Conservation (phyloP, 2,329 filamentous ascomycete species). For the Clathrospora elynae region DNA sequence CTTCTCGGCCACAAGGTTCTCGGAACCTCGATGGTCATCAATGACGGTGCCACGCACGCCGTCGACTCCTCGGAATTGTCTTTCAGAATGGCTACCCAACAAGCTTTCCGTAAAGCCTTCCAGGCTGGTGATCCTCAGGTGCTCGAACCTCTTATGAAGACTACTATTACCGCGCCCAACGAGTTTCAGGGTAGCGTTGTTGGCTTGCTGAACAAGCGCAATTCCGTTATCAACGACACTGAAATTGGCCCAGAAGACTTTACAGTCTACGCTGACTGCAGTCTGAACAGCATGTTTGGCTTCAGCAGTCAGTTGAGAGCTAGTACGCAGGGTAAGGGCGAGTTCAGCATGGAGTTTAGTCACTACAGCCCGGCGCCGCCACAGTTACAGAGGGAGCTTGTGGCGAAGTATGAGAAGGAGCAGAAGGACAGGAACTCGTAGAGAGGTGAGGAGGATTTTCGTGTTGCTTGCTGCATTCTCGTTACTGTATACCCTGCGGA, state of each 20-base stretch:
- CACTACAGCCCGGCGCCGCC: constrained; percentile 87
- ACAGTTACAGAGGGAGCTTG: constrained; percentile 82
- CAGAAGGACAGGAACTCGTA: constrained; percentile 68
- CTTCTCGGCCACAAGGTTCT: constrained; percentile 92
- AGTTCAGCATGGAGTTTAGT: constrained; percentile 98
- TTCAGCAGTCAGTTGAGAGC: constrained; percentile 91
- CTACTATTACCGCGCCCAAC: constrained; percentile 89
- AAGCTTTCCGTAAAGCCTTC: constrained; percentile 96
- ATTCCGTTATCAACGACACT: constrained; percentile 91
- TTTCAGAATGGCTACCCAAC: constrained; percentile 92
- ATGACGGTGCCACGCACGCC: constrained; percentile 95
- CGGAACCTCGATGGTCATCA: constrained; percentile 86
- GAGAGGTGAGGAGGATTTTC: constrained; percentile 13
- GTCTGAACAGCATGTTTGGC: constrained; percentile 96
- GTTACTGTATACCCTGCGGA: constrained; percentile 5
- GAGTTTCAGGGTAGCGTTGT: constrained; percentile 98
- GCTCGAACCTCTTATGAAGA: constrained; percentile 97
- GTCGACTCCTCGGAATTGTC: constrained; percentile 97
- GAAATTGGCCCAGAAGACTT: constrained; percentile 95
- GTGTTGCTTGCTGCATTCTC: constrained; percentile 7
- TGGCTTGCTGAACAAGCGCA: constrained; percentile 94
- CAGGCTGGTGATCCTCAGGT: constrained; percentile 78
- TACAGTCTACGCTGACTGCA: constrained; percentile 88
- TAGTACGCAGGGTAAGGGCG: constrained; percentile 95
- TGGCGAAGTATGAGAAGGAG: constrained; percentile 70